Evolutionary conservation across 495 filamentous ascomycete species (phyloP), one percentile per base, ranked within the genome.

Genomic region (Pseudotulostoma volvatum): DNA sequence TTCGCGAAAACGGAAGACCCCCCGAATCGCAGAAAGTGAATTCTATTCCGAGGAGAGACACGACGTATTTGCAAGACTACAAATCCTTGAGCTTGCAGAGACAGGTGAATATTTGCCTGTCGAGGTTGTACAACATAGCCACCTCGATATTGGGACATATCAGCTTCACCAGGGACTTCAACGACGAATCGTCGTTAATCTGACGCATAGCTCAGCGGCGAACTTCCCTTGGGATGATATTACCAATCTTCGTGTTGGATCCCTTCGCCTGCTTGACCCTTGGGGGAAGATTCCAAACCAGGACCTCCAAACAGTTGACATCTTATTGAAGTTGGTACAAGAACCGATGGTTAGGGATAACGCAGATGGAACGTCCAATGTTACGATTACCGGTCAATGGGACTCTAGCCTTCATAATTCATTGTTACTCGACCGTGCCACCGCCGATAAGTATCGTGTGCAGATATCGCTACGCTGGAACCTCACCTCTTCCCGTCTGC

Each of bases 141-240:
- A 79, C 48, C 64, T 85, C 9, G 90, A 96, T 56, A 63, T 70
- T 4, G 92, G 90, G 9, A 78, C 80, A 11, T 96, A 88, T 49
- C 92, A 99, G 54, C 68, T 99, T 9, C 92, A 93, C 46, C 90
- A 99, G 55, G 90, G 90, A 7, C 63, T 99, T 36, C 90, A 99
- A 55, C 73, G 90, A 45, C 77, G 90, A 0, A 74, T 99, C 34
- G 73, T 83, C 21, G 71, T 96, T 55, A 84, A 76, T 44, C 58
- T 96, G 14, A 81, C 82, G 0, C 86, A 95, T 46, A 93, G 78
- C 48, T 95, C 86, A 0, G 83, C 83, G 30, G 81, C 93, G 38
- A 75, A 76, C 3, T 60, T 96, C 35, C 79, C 81, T 16, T 96
- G 87, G 87, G 70, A 84, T 43, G 78, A 90, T 42, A 73, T 94